Evolutionary conservation across 768 basidiomycete species (phyloP).

Genomic region (Suillus lakei): DNA sequence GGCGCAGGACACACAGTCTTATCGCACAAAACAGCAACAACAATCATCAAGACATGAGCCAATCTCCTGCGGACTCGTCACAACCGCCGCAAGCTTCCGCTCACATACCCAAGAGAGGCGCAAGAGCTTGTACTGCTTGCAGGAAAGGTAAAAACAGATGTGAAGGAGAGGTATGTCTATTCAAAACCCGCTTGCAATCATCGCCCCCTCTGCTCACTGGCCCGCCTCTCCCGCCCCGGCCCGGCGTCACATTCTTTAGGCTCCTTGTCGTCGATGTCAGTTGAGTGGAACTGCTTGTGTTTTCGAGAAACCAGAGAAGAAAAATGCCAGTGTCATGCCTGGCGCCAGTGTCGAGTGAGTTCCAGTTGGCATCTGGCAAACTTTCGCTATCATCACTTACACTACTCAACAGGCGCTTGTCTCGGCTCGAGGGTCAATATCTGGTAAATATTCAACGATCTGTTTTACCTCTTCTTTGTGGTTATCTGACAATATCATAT

Average conservation of each 20-base stretch:
- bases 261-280: slow-evolving; percentile 90
- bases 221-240: slow-evolving; percentile 74
- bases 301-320: slow-evolving; percentile 93
- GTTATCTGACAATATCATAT: slow-evolving; percentile 8
- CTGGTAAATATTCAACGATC: slow-evolving; percentile 52
- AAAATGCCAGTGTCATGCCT: slow-evolving; percentile 62
- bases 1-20: slow-evolving; percentile 53
- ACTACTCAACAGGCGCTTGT: slow-evolving; percentile 62
- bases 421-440: slow-evolving; percentile 86
- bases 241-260: slow-evolving; percentile 65
- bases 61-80: slow-evolving; percentile 39
- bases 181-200: slow-evolving; percentile 36
- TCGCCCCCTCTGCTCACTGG: slow-evolving; percentile 61
- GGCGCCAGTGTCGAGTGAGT: slow-evolving; percentile 73
- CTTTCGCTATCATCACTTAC: slow-evolving; percentile 21
- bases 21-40: slow-evolving; percentile 17
- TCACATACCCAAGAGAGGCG: slow-evolving; percentile 91
- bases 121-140: slow-evolving; percentile 86
- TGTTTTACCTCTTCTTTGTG: not conserved
- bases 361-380: not conserved
- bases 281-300: slow-evolving; percentile 79
- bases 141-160: slow-evolving; percentile 93
- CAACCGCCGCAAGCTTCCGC: slow-evolving; percentile 37
- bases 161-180: slow-evolving; percentile 78
- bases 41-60: slow-evolving; percentile 32